Evolutionary conservation across 805 yeast species (phyloP).

Genomic region (Starmerella ratchasimensis): DNA sequence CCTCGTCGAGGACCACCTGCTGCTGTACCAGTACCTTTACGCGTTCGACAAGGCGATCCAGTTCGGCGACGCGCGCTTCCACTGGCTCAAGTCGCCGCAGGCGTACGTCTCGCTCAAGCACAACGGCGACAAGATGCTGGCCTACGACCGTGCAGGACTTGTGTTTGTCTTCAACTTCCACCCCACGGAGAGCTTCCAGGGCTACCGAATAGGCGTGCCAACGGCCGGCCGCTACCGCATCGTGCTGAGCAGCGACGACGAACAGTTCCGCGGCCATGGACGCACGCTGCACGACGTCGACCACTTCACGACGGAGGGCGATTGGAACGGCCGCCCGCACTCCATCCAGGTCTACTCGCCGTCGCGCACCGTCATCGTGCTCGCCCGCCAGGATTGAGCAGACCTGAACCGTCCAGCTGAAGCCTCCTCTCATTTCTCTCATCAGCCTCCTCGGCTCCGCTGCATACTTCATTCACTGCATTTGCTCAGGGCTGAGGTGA

Average conservation of each 20-base stretch:
- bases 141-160: slow-evolving; percentile 74
- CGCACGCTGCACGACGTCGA: slow-evolving; percentile 44
- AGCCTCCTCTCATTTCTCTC: too few species aligned
- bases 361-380: slow-evolving; percentile 51
- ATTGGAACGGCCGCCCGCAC: slow-evolving; percentile 71
- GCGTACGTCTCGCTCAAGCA: slow-evolving; percentile 82
- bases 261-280: slow-evolving; percentile 66
- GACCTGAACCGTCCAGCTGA: too few species aligned
- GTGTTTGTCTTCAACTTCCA: slow-evolving; percentile 83
- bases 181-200: slow-evolving; percentile 67
- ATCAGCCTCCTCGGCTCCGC: too few species aligned
- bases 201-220: slow-evolving; percentile 85
- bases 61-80: slow-evolving; percentile 50
- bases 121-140: slow-evolving; percentile 78
- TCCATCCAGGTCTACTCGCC: slow-evolving; percentile 71
- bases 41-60: slow-evolving; percentile 82
- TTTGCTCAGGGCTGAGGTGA: too few species aligned
- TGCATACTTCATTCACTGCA: too few species aligned
- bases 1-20: slow-evolving; percentile 60
- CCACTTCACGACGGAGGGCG: slow-evolving; percentile 57
- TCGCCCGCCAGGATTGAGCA: too few species aligned
- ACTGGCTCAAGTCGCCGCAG: slow-evolving; percentile 58
- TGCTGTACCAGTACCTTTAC: slow-evolving; percentile 66
- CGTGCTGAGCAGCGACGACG: slow-evolving; percentile 60
- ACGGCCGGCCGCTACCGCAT: slow-evolving; percentile 60